Evolutionary conservation across 2,329 filamentous ascomycete genomes (phyloP), one percentile per base, ranked within the genome.

Genomic region (Biscogniauxia sp.): DNA sequence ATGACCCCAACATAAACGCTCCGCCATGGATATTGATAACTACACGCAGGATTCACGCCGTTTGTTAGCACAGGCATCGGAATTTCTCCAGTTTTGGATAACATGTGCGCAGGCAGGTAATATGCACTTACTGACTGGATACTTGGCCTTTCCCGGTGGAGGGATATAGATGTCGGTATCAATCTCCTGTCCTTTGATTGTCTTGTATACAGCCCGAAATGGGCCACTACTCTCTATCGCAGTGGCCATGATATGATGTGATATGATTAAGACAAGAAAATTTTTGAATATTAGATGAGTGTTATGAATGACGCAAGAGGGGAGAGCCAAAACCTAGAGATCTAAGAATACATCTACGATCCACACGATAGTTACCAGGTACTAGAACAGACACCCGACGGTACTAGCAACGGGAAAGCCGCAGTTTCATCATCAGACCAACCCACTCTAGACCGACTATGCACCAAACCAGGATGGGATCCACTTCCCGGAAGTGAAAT

Each of bases 1-100:
- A 76, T 25, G 73, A 70, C 9, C 75, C 76, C 25, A 78, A 74
- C 74, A 78, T 77, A 66, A 78, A 79, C 20, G 75, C 77, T n/a
- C 77, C 77, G 52, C 76, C 77, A 67, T 79, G 77, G 55, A 79
- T 78, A 58, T 76, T 68, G 61, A 79, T 78, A 52, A 77, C 76
- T 76, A 55, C 4, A 23, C 11, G 32, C 4, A 20, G 13, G 28
- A 15, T 28, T n/a, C n/a, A 55, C n/a, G 19, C n/a, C 25, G 52
- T 20, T n/a, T 54, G 52, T 25, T 32, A 45, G 37, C n/a, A 13
- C 15, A 2, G 17, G 37, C 7, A 3, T n/a, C 13, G 6, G 11
- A 13, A 7, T 32, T 32, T 32, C 7, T 32, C 28, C 2, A 32
- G 9, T 7, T 13, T 3, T 13, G 11, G 28, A 32, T 32, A 32